Percentiles rank a stretch among this genome's conserved stretches.
Evolutionary conservation across 345 rosid species (phyloP).

Genomic region (Populus simonii): DNA sequence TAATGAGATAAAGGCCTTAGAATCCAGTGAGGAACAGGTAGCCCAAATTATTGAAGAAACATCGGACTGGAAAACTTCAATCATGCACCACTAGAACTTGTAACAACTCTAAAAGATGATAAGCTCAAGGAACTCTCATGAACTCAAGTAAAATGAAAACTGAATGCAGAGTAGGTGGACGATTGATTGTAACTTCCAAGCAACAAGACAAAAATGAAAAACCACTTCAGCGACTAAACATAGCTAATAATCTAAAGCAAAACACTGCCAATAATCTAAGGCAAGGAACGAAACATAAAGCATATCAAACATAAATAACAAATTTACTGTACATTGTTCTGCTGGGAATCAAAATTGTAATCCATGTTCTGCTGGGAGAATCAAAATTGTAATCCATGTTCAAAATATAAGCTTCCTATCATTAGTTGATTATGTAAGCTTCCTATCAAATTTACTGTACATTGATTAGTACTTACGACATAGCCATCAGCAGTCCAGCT

Average conservation of each 20-base stretch:
- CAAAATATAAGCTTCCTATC: too few species aligned
- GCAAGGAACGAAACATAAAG: not conserved
- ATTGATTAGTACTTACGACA: constrained; percentile 43
- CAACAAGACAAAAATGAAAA: not conserved
- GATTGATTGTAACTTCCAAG: not conserved
- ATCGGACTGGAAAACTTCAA: not conserved
- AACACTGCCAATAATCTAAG: not conserved
- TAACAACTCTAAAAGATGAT: too few species aligned
- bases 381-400: not conserved
- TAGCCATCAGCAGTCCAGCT: constrained; percentile 90
- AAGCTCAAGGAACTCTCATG: not conserved
- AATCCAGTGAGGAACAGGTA: not conserved
- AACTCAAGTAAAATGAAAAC: not conserved
- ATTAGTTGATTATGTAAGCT: not conserved
- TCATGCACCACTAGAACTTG: too few species aligned
- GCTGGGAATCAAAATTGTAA: not conserved
- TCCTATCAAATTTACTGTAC: not conserved
- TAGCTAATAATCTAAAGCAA: not conserved
- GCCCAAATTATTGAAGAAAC: not conserved
- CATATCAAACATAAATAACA: not conserved
- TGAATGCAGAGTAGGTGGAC: not conserved
- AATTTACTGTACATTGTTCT: not conserved
- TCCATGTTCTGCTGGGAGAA: too few species aligned
- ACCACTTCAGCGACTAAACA: not conserved
- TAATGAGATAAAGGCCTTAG: not conserved